Evolutionary conservation across 1,139 yeast genomes (phyloP), one percentile per base, ranked within the genome.

Genomic region (Taphrina communis): DNA sequence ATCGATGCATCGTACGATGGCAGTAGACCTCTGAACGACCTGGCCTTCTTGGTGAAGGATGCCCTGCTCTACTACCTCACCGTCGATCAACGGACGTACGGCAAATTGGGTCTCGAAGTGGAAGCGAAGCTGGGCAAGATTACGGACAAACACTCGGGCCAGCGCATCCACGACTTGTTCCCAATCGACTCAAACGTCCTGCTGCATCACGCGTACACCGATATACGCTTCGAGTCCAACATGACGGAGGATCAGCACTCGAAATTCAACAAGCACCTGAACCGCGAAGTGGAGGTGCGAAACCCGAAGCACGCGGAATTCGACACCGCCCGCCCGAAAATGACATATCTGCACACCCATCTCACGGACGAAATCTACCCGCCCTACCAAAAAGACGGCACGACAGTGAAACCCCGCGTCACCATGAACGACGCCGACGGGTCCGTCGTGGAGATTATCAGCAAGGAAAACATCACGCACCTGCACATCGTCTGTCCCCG

Each of bases 41-140:
- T 62, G 51, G 31, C 56, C 41, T n/a, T 36, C 14, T n/a, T 51
- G 38, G 51, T 62, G 31, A 53, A 50, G 41, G 46, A 53, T 14
- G 51, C 52, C 21, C 19, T 63, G 6, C 55, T 46, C 7, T 50
- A 63, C 46, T 57, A 63, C 44, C 56, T 63, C 1, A 56, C 51
- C 6, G 56, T 46, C 6, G 67, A 63, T 12, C 55, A 42, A 8
- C 60, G 61, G 25, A 42, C 51, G 25, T 46, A 46, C 36, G 67
- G 67, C 19, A 56, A 55, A 42, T 14, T 19, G 12, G 67, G 67
- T n/a, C 21, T 89, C 35, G 95, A 90, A 78, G 79, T 89, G 73
- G 96, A 90, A 77, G 80, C 88, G 75, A 89, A 89, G 76, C 84
- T 88, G 74, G 96, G 96, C 7, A 82, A 86, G 19, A 84, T 90